These are phyloP conservation scores for Calonectria multiphialidica DNA, from an alignment of 2,329 filamentous ascomycete species.

Conservation along the genomic window DNA sequence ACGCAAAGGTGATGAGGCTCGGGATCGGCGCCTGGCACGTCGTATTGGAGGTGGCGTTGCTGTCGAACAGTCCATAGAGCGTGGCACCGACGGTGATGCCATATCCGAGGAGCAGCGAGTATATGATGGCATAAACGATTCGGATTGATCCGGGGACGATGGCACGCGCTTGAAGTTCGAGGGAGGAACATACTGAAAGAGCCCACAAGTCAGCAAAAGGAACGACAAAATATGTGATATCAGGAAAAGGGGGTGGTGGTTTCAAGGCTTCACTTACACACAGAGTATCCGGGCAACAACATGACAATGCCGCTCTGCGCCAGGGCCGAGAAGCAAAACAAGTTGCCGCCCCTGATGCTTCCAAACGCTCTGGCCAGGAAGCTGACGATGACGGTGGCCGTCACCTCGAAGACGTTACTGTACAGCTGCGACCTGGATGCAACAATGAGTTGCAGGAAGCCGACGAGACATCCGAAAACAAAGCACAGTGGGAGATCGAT, in stretches of 20 bases:
- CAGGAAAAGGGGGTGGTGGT: neutral
- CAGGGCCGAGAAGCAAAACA: slow-evolving; percentile 76
- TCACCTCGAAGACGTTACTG: slow-evolving; percentile 74
- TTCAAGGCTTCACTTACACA: slow-evolving; percentile 54
- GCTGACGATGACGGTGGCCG: slow-evolving; percentile 70
- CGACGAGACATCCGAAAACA: slow-evolving; percentile 76
- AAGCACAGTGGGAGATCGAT: slow-evolving; percentile 82
- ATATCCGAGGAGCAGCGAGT: slow-evolving; percentile 79
- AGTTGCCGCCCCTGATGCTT: slow-evolving; percentile 61
- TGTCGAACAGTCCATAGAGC: slow-evolving; percentile 72
- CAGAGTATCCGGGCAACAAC: slow-evolving; percentile 74
- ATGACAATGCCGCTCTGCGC: slow-evolving; percentile 75
- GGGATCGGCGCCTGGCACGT: slow-evolving; percentile 59
- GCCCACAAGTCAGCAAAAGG: neutral
- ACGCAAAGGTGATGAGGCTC: slow-evolving; percentile 69
- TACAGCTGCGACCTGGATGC: slow-evolving; percentile 77
- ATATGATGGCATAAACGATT: slow-evolving; percentile 81
- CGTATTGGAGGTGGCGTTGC: slow-evolving; percentile 59
- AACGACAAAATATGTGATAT: neutral
- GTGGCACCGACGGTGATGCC: slow-evolving; percentile 77
- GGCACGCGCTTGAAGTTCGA: slow-evolving; percentile 77
- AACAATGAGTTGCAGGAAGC: slow-evolving; percentile 77
- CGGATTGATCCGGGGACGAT: slow-evolving; percentile 79
- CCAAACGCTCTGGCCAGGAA: slow-evolving; percentile 74
- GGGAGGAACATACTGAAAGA: slow-evolving; percentile 54